Percentiles rank a stretch among this genome's conserved stretches.
Evolutionary conservation across 176 grass and related monocot genomes (phyloP).

Genomic region (Musa schizocarpa): DNA sequence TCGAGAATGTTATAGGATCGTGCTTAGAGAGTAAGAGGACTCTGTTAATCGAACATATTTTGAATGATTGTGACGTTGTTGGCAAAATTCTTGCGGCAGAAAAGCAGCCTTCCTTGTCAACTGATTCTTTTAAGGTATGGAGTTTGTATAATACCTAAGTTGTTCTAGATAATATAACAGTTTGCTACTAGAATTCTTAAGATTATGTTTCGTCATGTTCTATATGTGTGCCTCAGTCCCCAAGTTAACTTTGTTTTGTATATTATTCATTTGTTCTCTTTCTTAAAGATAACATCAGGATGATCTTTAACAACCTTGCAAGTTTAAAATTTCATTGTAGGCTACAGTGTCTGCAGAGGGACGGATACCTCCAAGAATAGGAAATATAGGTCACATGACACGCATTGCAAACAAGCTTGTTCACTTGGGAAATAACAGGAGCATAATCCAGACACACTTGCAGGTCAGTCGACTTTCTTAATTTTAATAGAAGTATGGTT

Average conservation of each 20-base stretch:
- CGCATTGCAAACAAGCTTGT: conserved; percentile 85
- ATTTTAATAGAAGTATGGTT: not conserved
- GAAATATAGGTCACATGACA: conserved; percentile 74
- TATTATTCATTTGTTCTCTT: too few relatives aligned
- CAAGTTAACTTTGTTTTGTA: too few relatives aligned
- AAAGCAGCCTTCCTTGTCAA: conserved; percentile 47
- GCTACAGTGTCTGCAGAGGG: conserved; percentile 47
- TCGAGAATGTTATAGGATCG: conserved; percentile 74
- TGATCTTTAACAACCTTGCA: conserved; percentile 13
- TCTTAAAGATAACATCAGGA: not conserved
- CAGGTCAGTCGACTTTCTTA: conserved; percentile 37
- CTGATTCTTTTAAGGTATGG: conserved; percentile 55
- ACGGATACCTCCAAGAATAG: conserved; percentile 56
- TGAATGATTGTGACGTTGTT: conserved; percentile 69
- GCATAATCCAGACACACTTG: conserved; percentile 57
- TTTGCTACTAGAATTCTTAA: too few relatives aligned
- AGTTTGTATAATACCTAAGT: not conserved
- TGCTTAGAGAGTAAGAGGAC: conserved; percentile 78
- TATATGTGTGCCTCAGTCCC: too few relatives aligned
- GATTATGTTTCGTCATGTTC: not conserved
- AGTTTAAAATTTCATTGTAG: conserved; percentile 30
- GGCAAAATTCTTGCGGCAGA: conserved; percentile 77
- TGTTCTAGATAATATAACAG: not conserved
- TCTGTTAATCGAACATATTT: conserved; percentile 55
- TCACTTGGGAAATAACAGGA: conserved; percentile 53